phyloP scores from a whole-genome alignment of 2,329 filamentous ascomycete species.

The Fusarium temperatum region DNA sequence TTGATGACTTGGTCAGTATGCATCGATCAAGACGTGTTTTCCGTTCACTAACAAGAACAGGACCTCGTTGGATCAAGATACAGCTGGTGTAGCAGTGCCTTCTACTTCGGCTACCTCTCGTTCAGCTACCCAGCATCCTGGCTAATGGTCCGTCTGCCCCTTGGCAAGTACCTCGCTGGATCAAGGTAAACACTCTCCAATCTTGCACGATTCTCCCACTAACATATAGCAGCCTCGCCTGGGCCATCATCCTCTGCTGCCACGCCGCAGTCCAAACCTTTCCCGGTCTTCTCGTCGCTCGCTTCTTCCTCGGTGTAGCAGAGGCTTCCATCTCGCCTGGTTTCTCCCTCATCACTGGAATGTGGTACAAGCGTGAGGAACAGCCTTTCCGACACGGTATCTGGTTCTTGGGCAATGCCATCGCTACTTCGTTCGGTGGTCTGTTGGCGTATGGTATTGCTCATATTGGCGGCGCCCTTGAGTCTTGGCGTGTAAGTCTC shows the following conservation, averaged over 20 bases:
- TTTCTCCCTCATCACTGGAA: slow-evolving; percentile 35
- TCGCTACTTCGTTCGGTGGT: slow-evolving; percentile 35
- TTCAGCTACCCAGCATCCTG: slow-evolving; percentile 40
- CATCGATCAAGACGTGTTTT: rapidly evolving
- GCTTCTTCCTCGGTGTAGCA: slow-evolving; percentile 36
- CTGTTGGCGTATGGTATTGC: slow-evolving; percentile 35
- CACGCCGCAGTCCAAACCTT: slow-evolving; percentile 34
- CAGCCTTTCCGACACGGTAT: slow-evolving; percentile 37
- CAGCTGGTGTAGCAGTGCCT: slow-evolving; percentile 36
- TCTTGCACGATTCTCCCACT: background rate
- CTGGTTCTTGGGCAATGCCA: slow-evolving; percentile 37
- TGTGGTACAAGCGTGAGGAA: slow-evolving; percentile 39
- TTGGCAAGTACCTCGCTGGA: slow-evolving; percentile 32
- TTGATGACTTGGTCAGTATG: slow-evolving; percentile 23
- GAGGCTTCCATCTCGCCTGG: slow-evolving; percentile 38
- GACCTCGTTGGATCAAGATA: slow-evolving; percentile 28
- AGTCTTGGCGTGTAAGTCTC: slow-evolving; percentile 28
- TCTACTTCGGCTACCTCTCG: slow-evolving; percentile 36
- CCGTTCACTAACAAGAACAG: background rate
- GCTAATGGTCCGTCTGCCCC: slow-evolving; percentile 33
- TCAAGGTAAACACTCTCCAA: background rate
- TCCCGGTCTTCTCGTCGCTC: slow-evolving; percentile 19
- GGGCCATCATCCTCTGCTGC: slow-evolving; percentile 29
- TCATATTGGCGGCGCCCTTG: slow-evolving; percentile 23
- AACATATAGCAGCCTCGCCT: slow-evolving; percentile 8